Conservation (phyloP, 2,329 filamentous ascomycete species). For the Aspergillus sp. region DNA sequence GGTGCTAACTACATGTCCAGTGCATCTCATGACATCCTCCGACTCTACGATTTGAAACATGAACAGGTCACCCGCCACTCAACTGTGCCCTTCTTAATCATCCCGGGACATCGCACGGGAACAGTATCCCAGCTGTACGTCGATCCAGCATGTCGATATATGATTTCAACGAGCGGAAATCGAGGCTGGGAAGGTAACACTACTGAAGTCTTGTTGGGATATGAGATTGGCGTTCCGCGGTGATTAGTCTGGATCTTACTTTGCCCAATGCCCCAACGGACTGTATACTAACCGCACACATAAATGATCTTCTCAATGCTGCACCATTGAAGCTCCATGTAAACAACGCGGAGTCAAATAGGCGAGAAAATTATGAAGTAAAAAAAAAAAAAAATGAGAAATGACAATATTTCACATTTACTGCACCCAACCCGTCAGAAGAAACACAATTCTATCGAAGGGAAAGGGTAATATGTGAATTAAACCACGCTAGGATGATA, state of each 20-base stretch:
- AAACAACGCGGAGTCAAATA: too few species aligned
- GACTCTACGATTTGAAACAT: conserved; percentile 78
- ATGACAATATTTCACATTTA: too few species aligned
- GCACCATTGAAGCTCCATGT: too few species aligned
- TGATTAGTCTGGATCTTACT: conserved; percentile 4
- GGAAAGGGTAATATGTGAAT: too few species aligned
- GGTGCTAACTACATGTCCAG: conserved; percentile 35
- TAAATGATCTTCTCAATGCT: too few species aligned
- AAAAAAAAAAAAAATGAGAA: too few species aligned
- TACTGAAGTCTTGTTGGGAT: conserved; percentile 87
- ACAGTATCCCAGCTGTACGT: conserved; percentile 80
- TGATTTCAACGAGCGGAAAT: conserved; percentile 87
- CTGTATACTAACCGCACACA: not conserved
- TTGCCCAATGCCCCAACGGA: not conserved
- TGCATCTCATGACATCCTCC: conserved; percentile 85
- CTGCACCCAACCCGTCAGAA: too few species aligned
- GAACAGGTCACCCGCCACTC: conserved; percentile 60
- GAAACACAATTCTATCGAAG: too few species aligned
- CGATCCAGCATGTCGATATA: conserved; percentile 79
- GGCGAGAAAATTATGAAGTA: too few species aligned
- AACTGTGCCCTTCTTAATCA: conserved; percentile 87
- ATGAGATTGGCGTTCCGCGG: conserved; percentile 63
- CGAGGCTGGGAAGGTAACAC: conserved; percentile 86
- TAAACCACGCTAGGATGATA: too few species aligned
- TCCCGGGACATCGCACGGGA: conserved; percentile 81